phyloP scores from a whole-genome alignment of 768 basidiomycete genomes.

The Amanita pallidorosea region DNA sequence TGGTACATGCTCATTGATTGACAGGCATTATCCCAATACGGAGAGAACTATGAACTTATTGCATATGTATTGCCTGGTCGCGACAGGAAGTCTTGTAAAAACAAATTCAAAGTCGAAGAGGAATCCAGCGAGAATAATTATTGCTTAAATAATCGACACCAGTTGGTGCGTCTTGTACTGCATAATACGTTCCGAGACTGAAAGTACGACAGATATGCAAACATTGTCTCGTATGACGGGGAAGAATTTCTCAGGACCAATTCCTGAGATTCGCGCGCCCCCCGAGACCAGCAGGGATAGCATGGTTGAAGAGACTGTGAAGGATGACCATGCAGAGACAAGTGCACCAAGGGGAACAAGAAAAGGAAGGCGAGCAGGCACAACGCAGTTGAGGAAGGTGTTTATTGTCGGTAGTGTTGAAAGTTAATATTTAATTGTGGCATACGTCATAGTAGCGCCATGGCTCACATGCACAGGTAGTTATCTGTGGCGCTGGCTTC shows the following conservation, averaged over 20 bases:
- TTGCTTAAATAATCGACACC: conserved; percentile 68
- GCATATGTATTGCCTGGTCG: conserved; percentile 78
- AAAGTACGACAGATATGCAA: conserved; percentile 45
- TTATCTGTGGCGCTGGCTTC: conserved; percentile 50
- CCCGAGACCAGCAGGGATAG: conserved; percentile 16
- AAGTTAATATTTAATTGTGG: background rate
- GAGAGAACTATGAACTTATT: conserved; percentile 89
- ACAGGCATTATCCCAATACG: conserved; percentile 86
- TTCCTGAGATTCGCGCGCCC: conserved; percentile 51
- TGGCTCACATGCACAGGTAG: conserved; percentile 26
- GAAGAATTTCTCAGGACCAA: conserved; percentile 76
- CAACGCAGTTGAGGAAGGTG: conserved; percentile 17
- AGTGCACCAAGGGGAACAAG: conserved; percentile 13
- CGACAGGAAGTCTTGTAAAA: conserved; percentile 82
- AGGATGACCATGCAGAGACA: conserved; percentile 5
- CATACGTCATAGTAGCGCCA: background rate
- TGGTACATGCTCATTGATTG: conserved; percentile 7
- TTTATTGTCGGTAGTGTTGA: conserved; percentile 22
- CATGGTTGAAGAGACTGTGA: conserved; percentile 9
- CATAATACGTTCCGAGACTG: background rate
- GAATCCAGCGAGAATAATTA: conserved; percentile 63
- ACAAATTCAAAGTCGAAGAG: conserved; percentile 85
- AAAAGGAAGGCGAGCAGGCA: conserved; percentile 16
- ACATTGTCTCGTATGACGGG: conserved; percentile 73
- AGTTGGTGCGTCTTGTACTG: conserved; percentile 43